Conservation (phyloP, 2,329 filamentous ascomycete species). For the Colletotrichum filicis region DNA sequence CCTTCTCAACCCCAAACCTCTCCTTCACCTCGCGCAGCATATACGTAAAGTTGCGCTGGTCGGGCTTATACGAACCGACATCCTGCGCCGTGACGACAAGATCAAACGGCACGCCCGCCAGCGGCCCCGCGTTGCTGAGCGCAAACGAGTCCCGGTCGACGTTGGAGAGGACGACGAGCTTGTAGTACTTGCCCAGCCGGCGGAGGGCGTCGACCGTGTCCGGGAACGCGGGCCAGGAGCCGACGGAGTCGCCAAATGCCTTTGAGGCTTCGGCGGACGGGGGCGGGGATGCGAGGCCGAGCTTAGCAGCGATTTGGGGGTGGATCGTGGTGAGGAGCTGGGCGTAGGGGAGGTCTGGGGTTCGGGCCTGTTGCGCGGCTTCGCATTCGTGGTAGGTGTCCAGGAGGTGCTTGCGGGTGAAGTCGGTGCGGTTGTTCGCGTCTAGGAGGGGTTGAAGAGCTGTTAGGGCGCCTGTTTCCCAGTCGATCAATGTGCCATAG, state of each 20-base stretch:
- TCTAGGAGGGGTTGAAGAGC: conserved; percentile 64
- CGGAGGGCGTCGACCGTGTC: conserved; percentile 68
- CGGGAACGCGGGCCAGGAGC: conserved; percentile 67
- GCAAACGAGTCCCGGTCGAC: conserved; percentile 65
- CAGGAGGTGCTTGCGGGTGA: conserved; percentile 50
- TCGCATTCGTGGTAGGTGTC: conserved; percentile 55
- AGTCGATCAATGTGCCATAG: conserved; percentile 85
- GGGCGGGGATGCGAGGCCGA: conserved; percentile 47
- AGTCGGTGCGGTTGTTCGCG: conserved; percentile 40
- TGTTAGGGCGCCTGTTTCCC: conserved; percentile 73
- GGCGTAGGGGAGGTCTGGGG: conserved; percentile 69
- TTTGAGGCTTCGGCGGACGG: conserved; percentile 52
- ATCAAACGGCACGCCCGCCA: conserved; percentile 65
- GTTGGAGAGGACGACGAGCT: conserved; percentile 68
- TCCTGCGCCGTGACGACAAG: conserved; percentile 76
- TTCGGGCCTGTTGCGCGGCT: conserved; percentile 62
- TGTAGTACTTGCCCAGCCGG: conserved; percentile 61
- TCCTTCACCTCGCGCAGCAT: conserved; percentile 65
- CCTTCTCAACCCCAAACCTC: conserved; percentile 66
- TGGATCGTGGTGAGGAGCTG: conserved; percentile 64
- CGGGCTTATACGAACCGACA: conserved; percentile 78
- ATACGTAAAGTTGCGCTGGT: conserved; percentile 72
- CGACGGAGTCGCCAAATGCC: conserved; percentile 63
- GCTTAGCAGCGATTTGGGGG: conserved; percentile 56
- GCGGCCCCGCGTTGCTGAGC: conserved; percentile 53